Conservation (phyloP, 1,284 basidiomycete species). For the Bondarzewia mesenterica region DNA sequence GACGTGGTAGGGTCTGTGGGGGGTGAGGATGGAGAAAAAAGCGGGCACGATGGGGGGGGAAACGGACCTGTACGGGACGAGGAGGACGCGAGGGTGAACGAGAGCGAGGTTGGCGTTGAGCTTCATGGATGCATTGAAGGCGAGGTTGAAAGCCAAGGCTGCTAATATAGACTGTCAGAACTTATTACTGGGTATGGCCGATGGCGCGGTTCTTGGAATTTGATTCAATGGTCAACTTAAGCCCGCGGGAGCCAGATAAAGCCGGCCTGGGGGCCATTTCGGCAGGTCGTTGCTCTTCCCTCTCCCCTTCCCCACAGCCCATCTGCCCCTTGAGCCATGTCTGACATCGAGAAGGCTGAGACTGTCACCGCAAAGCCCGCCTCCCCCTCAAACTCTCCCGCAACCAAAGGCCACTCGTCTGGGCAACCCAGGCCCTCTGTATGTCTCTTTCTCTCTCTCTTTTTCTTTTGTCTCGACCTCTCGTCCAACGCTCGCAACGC, state of each 20-base stretch:
- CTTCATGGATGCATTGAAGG: slow-evolving; percentile 26
- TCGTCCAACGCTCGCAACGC: not conserved
- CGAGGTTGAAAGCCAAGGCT: not conserved
- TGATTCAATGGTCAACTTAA: not conserved
- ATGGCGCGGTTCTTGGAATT: too few relatives aligned
- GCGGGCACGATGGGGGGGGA: not conserved
- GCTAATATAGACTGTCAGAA: too few relatives aligned
- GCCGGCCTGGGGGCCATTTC: too few relatives aligned
- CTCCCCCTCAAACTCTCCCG: not conserved
- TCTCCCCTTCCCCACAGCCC: too few relatives aligned
- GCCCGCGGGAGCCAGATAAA: not conserved
- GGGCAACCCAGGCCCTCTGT: slow-evolving; percentile 50
- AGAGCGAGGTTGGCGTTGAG: slow-evolving; percentile 57
- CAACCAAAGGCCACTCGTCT: slow-evolving; percentile 14
- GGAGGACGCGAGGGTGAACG: slow-evolving; percentile 51
- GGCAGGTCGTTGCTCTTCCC: too few relatives aligned
- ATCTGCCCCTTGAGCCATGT: not conserved
- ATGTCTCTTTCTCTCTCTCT: slow-evolving; percentile 14
- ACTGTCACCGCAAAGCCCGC: not conserved
- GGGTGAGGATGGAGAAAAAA: not conserved
- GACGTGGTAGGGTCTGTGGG: slow-evolving; percentile 48
- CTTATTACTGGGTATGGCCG: too few relatives aligned
- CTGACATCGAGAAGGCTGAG: slow-evolving; percentile 4
- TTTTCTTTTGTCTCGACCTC: not conserved
- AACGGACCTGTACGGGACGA: slow-evolving; percentile 65